Percentiles rank a stretch among this genome's conserved stretches.
These are phyloP conservation scores for Thalassia testudinum DNA, from an alignment of 116 monocot species.

Conservation along the genomic window DNA sequence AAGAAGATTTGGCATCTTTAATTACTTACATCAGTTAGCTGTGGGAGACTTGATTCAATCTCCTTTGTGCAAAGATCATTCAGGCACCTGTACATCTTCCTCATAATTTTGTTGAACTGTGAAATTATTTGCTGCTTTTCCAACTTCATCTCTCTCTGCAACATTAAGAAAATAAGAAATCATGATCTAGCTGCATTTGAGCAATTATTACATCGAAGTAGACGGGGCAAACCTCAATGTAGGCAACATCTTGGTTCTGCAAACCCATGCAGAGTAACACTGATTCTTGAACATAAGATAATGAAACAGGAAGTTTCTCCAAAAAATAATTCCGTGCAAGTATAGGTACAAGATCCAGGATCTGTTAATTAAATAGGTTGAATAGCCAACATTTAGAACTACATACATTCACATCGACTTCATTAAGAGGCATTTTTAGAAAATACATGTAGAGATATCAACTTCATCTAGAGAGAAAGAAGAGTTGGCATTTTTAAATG, in stretches of 20 bases:
- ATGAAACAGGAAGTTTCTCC: conserved; percentile 62
- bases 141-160: conserved; percentile 58
- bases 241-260: conserved; percentile 61
- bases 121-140: conserved; percentile 64
- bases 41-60: conserved; percentile 46
- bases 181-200: not conserved
- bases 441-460: no score
- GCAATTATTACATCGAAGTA: not conserved
- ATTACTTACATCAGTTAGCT: conserved; percentile 44
- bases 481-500: not conserved
- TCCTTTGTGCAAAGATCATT: conserved; percentile 30
- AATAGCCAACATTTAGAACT: not conserved
- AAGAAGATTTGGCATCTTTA: no score
- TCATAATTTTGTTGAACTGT: conserved; percentile 61
- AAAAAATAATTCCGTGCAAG: conserved; percentile 74
- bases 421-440: no score
- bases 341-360: conserved; percentile 75
- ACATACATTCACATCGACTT: not conserved
- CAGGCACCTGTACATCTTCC: conserved; percentile 60
- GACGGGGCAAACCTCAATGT: conserved; percentile 32
- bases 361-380: conserved; percentile 13
- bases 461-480: not conserved
- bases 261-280: conserved; percentile 81
- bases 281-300: conserved; percentile 57
- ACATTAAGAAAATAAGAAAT: not conserved